phyloP scores from a whole-genome alignment of 1,284 basidiomycete genomes.

The Paramarasmius palmivorus region DNA sequence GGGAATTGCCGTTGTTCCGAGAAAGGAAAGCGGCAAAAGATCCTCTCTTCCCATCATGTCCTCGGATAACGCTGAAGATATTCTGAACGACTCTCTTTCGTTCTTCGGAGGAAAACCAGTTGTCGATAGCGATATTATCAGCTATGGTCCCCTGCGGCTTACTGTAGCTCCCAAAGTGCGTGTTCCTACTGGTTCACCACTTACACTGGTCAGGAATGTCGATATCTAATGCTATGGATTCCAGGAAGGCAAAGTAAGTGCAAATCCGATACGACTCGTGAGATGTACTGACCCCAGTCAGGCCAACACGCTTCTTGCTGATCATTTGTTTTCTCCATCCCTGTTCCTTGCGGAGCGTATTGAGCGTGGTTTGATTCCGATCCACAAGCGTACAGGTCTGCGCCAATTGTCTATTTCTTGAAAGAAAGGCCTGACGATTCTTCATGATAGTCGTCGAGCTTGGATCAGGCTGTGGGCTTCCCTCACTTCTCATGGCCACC shows the following conservation, averaged over 20 bases:
- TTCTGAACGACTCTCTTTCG: conserved; percentile 47
- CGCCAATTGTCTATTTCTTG: background rate
- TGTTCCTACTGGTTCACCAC: conserved; percentile 7
- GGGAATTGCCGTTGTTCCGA: too few relatives aligned
- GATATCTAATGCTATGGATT: conserved; percentile 9
- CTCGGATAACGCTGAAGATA: conserved; percentile 34
- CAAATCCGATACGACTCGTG: conserved; percentile 18
- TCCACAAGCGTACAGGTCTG: conserved; percentile 40
- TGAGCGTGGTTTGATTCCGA: conserved; percentile 49
- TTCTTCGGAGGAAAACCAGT: conserved; percentile 43
- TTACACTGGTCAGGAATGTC: too few relatives aligned
- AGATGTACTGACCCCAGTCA: conserved; percentile 26
- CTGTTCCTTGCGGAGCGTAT: conserved; percentile 66
- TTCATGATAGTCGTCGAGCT: conserved; percentile 57
- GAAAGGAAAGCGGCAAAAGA: too few relatives aligned
- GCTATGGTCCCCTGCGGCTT: conserved; percentile 49
- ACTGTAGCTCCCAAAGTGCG: conserved; percentile 56
- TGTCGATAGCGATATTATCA: conserved; percentile 37
- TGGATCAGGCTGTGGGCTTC: conserved; percentile 65
- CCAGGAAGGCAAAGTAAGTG: conserved; percentile 60
- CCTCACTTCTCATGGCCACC: conserved; percentile 58
- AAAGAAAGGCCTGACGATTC: background rate
- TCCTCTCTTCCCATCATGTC: background rate
- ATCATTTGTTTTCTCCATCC: conserved; percentile 71
- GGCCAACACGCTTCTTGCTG: conserved; percentile 71